Base-by-base conservation (phyloP, 306 rosid genomes). In the Oxytropis ochrocephala region DNA sequence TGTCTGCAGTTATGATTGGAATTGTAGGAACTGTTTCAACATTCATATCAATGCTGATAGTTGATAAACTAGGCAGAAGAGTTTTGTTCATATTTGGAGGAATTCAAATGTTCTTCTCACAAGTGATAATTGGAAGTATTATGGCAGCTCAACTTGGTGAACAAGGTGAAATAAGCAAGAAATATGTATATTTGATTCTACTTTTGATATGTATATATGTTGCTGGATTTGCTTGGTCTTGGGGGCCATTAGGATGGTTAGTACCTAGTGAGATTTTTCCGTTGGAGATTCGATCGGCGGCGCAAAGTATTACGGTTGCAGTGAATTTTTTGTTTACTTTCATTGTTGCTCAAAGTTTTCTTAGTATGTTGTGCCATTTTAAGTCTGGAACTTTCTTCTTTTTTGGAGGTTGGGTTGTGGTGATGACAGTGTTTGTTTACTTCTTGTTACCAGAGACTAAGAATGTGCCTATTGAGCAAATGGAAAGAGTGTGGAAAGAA, bases 161-260 rank as follows among this genome's bases (percentile, higher is more conserved):
- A 13, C 85, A 84, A 11, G 87, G 87, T 6, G 84, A 69, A 33
- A 52, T 86, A 61, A 49, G 78, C 70, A 78, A 80, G 62, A 73
- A 74, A 30, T 86, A 82, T 49, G 84, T 83, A 5, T 80, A 66
- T n/a, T 32, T 82, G 80, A 77, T 88, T 36, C 64, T 88, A 29
- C 62, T 82, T 12, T 47, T 82, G 71, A 86, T 86, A 5, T 76
- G 81, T 29, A 67, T 84, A 11, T 88, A 88, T 67, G 87, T 82
- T 42, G 87, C 86, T 9, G 91, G 91, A 3, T 88, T 84, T 59
- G 86, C 77, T 0, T 84, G 89, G 95, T 88, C 95, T 1, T 86
- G 95, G 91, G 91, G 95, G 9, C 91, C 95, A 4, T 69, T 84
- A 4, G 87, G 87, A 5, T 88, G 89, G 89, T 51, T 88, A 42